Percentiles rank a stretch among this genome's conserved stretches.
Evolutionary conservation across 148 eudicot genomes (phyloP).

Genomic region (Spergularia bocconei): DNA sequence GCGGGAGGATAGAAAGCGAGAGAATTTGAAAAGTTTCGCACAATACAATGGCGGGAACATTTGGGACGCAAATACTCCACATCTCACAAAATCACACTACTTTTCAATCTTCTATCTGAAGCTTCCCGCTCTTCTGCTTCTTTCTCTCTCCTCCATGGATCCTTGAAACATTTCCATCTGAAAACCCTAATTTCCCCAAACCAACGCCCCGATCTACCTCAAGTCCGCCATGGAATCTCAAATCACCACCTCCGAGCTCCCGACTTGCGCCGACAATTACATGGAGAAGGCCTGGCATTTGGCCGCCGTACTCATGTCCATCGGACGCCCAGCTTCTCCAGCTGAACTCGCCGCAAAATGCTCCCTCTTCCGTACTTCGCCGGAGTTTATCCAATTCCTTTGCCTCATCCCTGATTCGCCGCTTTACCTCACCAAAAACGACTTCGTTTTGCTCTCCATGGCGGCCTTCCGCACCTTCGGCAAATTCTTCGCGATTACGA

Average conservation of each 20-base stretch:
- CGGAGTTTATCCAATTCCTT: constrained; percentile 40
- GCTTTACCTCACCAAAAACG: constrained; percentile 27
- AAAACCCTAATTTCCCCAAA: constrained; percentile 25
- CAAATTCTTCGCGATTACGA: constrained; percentile 30
- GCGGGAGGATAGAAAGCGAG: no score
- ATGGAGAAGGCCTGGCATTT: constrained; percentile 58
- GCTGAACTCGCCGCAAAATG: constrained; percentile 51
- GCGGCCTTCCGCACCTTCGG: constrained; percentile 31
- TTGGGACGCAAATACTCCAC: background rate
- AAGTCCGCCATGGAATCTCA: constrained; percentile 26
- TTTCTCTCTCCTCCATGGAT: constrained; percentile 24
- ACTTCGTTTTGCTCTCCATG: constrained; percentile 37
- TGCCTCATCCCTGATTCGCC: constrained; percentile 71
- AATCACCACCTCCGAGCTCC: constrained; percentile 25
- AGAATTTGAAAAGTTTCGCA: no score
- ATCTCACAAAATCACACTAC: background rate
- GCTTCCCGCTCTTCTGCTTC: constrained; percentile 16
- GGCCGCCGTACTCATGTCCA: constrained; percentile 34
- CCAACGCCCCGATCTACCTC: constrained; percentile 1
- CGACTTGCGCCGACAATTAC: constrained; percentile 18
- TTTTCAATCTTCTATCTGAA: background rate
- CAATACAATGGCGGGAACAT: no score
- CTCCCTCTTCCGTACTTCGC: constrained; percentile 32
- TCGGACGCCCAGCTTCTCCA: constrained; percentile 43
- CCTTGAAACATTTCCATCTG: constrained; percentile 14